These are phyloP conservation scores for Gardenia jasminoides DNA, from an alignment of 257 asterid genomes.

Conservation along the genomic window DNA sequence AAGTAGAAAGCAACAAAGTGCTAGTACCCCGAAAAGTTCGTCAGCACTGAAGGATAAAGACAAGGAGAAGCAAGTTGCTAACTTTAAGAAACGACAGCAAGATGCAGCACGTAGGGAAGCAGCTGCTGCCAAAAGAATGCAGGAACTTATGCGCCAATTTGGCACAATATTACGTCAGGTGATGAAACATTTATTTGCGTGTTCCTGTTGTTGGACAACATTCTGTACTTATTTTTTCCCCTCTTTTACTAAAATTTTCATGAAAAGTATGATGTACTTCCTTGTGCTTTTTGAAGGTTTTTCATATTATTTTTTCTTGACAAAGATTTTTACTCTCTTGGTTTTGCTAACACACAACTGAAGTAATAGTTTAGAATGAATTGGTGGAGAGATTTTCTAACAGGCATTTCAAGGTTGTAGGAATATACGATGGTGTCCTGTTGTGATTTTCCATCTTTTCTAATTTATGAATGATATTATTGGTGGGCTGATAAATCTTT, in stretches of 20 bases:
- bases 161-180: constrained; percentile 65
- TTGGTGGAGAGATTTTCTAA: neutral
- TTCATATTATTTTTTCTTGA: neutral
- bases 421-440: too few relatives aligned
- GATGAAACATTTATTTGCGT: constrained; percentile 7
- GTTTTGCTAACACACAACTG: neutral
- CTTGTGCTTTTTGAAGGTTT: neutral
- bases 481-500: neutral
- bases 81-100: constrained; percentile 60
- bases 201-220: neutral
- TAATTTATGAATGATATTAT: neutral
- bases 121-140: constrained; percentile 83
- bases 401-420: neutral
- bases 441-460: neutral
- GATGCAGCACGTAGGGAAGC: constrained; percentile 66
- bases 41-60: constrained; percentile 56
- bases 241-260: neutral
- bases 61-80: constrained; percentile 47
- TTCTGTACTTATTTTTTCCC: neutral
- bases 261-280: neutral
- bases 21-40: constrained; percentile 44
- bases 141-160: constrained; percentile 75
- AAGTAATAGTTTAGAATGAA: neutral
- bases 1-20: constrained; percentile 40
- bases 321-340: neutral